These are phyloP conservation scores for Scolecobasidium constrictum DNA, from an alignment of 2,329 filamentous ascomycete genomes.

Conservation along the genomic window DNA sequence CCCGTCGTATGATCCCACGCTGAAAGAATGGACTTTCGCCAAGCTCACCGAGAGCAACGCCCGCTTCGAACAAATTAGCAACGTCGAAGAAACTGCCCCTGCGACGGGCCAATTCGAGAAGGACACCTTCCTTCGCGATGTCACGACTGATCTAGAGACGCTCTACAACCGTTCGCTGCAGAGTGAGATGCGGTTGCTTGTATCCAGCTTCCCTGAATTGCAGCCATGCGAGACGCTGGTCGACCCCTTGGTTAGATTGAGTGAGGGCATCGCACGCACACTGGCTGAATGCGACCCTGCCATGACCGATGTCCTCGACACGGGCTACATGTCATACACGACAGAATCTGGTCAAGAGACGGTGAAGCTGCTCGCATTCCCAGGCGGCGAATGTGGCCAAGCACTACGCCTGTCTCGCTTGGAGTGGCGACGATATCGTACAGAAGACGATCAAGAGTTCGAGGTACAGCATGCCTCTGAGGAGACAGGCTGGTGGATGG, in stretches of 20 bases:
- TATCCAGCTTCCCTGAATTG: constrained; percentile 4
- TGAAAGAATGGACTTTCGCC: not conserved
- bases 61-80: not conserved
- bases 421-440: constrained; percentile 18
- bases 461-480: constrained; percentile 33
- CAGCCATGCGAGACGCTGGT: not conserved
- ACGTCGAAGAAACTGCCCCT: not conserved
- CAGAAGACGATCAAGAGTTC: not conserved
- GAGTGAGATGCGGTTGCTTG: not conserved
- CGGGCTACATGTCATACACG: constrained; percentile 40
- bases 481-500: constrained; percentile 44
- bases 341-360: constrained; percentile 13
- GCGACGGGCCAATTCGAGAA: not conserved
- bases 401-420: constrained; percentile 42
- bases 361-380: constrained; percentile 25
- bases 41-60: not conserved
- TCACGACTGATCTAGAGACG: not conserved
- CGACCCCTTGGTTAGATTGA: not conserved
- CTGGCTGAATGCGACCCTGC: constrained; percentile 26
- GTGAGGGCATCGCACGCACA: not conserved
- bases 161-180: not conserved
- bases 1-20: constrained; percentile 1
- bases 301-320: constrained; percentile 37
- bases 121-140: not conserved
- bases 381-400: constrained; percentile 46